These are phyloP conservation scores for Chrysosporium queenslandicum DNA, from an alignment of 2,329 filamentous ascomycete genomes.

Conservation along the genomic window DNA sequence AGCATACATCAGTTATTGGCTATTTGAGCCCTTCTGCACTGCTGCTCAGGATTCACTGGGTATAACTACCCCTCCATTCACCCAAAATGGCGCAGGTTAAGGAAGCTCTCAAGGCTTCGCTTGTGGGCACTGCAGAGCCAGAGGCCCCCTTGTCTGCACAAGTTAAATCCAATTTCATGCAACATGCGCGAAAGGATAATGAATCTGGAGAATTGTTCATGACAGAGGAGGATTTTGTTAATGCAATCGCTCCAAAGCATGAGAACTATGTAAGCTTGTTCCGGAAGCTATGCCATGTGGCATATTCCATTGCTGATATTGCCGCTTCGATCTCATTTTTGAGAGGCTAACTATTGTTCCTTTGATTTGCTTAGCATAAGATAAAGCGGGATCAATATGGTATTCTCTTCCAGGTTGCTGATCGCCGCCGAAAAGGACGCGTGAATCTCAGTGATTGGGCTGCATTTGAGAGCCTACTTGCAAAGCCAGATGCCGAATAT, in stretches of 20 bases:
- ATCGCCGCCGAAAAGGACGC: constrained; percentile 62
- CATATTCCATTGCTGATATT: background rate
- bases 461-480: constrained; percentile 85
- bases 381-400: constrained; percentile 93
- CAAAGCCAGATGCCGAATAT: constrained; percentile 94
- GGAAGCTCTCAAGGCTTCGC: constrained; percentile 67
- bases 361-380: constrained; percentile 60
- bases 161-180: constrained; percentile 64
- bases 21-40: background rate
- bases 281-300: background rate
- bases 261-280: constrained; percentile 73
- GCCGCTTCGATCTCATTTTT: constrained; percentile 1
- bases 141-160: constrained; percentile 59
- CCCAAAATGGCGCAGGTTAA: constrained; percentile 44
- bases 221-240: constrained; percentile 75
- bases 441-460: constrained; percentile 79
- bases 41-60: background rate
- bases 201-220: constrained; percentile 69
- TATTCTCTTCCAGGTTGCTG: constrained; percentile 85
- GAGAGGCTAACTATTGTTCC: constrained; percentile 1
- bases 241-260: constrained; percentile 72
- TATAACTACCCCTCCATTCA: background rate
- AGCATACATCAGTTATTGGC: background rate
- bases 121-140: constrained; percentile 52
- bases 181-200: constrained; percentile 65